Evolutionary conservation across 2,329 filamentous ascomycete species (phyloP).

Genomic region (Aureobasidium sp.): DNA sequence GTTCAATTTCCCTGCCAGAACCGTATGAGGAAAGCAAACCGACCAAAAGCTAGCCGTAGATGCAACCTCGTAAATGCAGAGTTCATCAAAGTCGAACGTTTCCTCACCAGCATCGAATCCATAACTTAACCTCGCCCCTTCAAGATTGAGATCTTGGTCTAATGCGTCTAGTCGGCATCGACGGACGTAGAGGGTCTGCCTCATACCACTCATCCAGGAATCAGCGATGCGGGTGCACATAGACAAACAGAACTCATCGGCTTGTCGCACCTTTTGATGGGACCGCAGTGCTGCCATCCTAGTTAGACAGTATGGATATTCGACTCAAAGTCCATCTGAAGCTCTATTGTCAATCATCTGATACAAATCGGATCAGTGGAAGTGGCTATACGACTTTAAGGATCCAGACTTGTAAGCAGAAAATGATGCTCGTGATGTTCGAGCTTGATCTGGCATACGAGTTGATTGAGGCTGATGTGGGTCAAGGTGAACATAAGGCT

Average conservation of each 20-base stretch:
- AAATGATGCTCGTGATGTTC: background rate
- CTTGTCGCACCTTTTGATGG: background rate
- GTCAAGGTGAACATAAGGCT: background rate
- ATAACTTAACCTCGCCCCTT: background rate
- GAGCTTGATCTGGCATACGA: background rate
- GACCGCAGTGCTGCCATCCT: background rate
- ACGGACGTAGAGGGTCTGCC: background rate
- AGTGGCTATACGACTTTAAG: background rate
- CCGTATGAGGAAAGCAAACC: too few species aligned
- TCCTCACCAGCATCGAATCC: background rate
- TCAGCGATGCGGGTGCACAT: background rate
- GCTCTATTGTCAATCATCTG: background rate
- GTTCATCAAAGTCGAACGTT: too few species aligned
- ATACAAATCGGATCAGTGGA: background rate
- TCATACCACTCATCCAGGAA: background rate
- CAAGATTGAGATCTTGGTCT: background rate
- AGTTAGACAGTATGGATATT: background rate
- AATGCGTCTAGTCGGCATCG: background rate
- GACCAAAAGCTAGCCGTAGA: too few species aligned
- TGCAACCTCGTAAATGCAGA: background rate
- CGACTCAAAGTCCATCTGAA: background rate
- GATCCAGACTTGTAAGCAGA: background rate
- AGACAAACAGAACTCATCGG: background rate
- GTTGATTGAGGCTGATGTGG: background rate
- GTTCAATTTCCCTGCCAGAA: too few species aligned